Evolutionary conservation across 2,329 filamentous ascomycete genomes (phyloP).

Genomic region (Monosporascus sp.): DNA sequence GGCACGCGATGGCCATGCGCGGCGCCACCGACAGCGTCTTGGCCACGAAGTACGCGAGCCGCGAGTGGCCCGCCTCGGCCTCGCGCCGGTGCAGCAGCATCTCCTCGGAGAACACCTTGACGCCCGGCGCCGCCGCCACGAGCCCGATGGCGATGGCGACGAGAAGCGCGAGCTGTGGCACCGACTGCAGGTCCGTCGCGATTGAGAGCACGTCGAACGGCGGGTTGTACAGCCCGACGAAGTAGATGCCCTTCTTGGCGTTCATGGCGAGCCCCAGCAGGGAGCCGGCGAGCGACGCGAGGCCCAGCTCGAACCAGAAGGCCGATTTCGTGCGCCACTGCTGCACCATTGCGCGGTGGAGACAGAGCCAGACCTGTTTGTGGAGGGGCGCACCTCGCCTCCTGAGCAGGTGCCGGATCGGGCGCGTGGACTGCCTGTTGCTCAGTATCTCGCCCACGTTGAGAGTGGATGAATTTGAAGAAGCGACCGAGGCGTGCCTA

Average conservation of each 20-base stretch:
- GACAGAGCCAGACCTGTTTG: slow-evolving; percentile 49
- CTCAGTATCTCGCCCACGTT: slow-evolving; percentile 30
- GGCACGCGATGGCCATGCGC: slow-evolving; percentile 43
- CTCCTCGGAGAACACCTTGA: slow-evolving; percentile 53
- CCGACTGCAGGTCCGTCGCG: slow-evolving; percentile 44
- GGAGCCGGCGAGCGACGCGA: slow-evolving; percentile 46
- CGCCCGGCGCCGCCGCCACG: slow-evolving; percentile 48
- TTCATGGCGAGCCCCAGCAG: slow-evolving; percentile 51
- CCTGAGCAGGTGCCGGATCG: slow-evolving; percentile 40
- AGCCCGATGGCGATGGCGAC: slow-evolving; percentile 51
- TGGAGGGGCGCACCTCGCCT: slow-evolving; percentile 43
- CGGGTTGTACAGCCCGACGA: slow-evolving; percentile 45
- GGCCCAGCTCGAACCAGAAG: slow-evolving; percentile 50
- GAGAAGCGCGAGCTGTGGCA: slow-evolving; percentile 49
- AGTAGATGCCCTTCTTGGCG: slow-evolving; percentile 45
- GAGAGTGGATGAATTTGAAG: slow-evolving; percentile 29
- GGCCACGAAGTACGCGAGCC: slow-evolving; percentile 51
- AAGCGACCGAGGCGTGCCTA: slow-evolving; percentile 20
- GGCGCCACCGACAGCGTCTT: slow-evolving; percentile 49
- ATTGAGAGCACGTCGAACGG: slow-evolving; percentile 48
- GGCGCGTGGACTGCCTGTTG: not conserved
- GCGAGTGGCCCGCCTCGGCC: slow-evolving; percentile 51
- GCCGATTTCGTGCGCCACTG: slow-evolving; percentile 48
- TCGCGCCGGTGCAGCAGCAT: slow-evolving; percentile 51
- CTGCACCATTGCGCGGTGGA: slow-evolving; percentile 49